Base-by-base conservation (phyloP, 148 eudicot species). In the Suaeda aralocaspica region DNA sequence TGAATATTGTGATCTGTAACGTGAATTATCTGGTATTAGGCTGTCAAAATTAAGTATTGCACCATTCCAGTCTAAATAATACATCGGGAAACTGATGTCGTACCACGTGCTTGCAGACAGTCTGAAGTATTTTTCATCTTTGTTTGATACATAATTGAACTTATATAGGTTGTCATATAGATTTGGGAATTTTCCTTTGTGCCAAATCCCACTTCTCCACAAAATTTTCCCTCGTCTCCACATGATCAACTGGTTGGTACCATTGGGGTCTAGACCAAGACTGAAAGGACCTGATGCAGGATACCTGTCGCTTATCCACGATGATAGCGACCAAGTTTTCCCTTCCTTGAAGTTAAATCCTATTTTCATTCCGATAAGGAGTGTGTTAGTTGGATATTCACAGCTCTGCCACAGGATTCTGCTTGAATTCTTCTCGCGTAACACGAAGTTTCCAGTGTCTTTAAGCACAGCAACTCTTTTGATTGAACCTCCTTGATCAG, bases 361-460 rank as follows among this genome's bases (percentile, higher is more conserved):
- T 0, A 82, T 48, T 60, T 15, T 78, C 84, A 82, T 82, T 12
- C 79, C 84, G 2, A 79, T 79, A 36, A 82, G 53, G 26, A 82
- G 74, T 10, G 56, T 45, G 57, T 75, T 60, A 2, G 84, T 72
- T 25, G 84, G 84, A 68, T 77, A 61, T 66, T 77, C 84, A 46
- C 77, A 77, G 56, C 84, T 81, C 42, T 81, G 84, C 82, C 82
- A 82, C n/a, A 82, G 55, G 29, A 79, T 33, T 45, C 14, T 15
- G 59, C 65, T 59, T 4, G 55, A 42, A 46, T 21, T 24, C 64
- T 74, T 18, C 62, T 74, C 76, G 33, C 59, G 49, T 13, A 79
- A 19, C 26, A 70, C 69, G 52, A 79, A 71, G 39, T 79, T 79
- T 14, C 82, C 82, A 0, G 58, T 26, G 30, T 74, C 78, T 29